Conservation (phyloP, 2,329 filamentous ascomycete genomes). For the Lasiodiplodia sp. region DNA sequence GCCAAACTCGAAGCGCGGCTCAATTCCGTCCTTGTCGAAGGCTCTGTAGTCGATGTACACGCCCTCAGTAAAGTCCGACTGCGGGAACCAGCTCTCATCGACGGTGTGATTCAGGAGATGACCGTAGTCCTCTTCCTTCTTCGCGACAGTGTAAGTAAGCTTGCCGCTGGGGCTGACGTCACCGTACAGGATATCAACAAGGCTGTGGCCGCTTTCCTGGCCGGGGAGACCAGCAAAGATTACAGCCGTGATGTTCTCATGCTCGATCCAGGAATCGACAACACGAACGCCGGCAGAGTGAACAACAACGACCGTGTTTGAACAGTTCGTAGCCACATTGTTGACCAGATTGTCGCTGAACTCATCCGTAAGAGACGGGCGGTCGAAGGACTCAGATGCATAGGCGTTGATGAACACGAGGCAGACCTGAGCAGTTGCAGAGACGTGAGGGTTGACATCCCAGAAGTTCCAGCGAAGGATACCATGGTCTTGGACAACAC, state of each 20-base stretch:
- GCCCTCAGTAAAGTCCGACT: constrained; percentile 54
- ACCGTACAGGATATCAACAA: constrained; percentile 40
- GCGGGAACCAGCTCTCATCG: constrained; percentile 35
- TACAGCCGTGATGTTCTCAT: constrained; percentile 43
- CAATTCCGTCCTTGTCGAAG: constrained; percentile 68
- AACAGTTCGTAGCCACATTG: constrained; percentile 54
- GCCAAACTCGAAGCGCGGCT: constrained; percentile 71
- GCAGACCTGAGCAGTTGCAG: constrained; percentile 53
- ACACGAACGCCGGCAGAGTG: constrained; percentile 47
- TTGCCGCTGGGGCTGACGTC: constrained; percentile 76
- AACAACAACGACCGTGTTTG: constrained; percentile 59
- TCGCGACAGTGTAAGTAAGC: constrained; percentile 86
- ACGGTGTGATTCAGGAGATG: constrained; percentile 37
- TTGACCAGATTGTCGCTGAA: constrained; percentile 51
- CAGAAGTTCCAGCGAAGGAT: constrained; percentile 47
- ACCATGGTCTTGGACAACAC: constrained; percentile 36
- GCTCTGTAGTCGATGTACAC: constrained; percentile 55
- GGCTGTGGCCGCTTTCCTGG: constrained; percentile 40
- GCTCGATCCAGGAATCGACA: constrained; percentile 42
- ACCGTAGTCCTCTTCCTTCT: constrained; percentile 78
- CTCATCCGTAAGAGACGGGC: constrained; percentile 52
- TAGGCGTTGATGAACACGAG: constrained; percentile 68
- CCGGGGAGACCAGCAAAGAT: constrained; percentile 43
- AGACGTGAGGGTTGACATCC: constrained; percentile 40
- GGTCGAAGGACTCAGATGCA: constrained; percentile 56